Base-by-base conservation (phyloP, 257 asterid species). In the Jasminum sambac region DNA sequence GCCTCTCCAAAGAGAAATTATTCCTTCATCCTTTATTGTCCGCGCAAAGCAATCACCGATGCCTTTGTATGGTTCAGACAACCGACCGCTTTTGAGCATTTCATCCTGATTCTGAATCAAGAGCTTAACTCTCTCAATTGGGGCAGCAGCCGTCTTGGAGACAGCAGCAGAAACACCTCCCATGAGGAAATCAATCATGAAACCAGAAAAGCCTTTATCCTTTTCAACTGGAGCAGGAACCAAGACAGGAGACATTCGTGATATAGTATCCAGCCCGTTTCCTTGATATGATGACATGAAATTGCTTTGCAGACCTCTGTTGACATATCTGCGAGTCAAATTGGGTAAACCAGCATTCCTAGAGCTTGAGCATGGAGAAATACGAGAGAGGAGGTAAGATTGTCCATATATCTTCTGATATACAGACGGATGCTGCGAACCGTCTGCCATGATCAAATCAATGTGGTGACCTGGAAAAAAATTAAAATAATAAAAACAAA, bases 91-190 rank as follows among this genome's bases (percentile, higher is more conserved):
- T 72, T 68, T 77, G 57, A 77, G 68, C 78, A 72, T 68, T 69
- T 72, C 81, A 1, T 74, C 81, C 69, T 77, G 81, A 68, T 72
- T 77, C 41, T 77, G 78, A 42, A 77, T 74, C 71, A 66, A 41
- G 17, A 76, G 72, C 59, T 76, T 76, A 30, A 71, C 70, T 48
- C 80, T 76, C 64, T 64, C 73, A 42, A 76, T 43, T 17, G 70
- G 77, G 0, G 73, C 80, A 57, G 72, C 73, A 44, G 46, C 66
- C 2, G 69, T 46, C 30, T 62, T 63, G 30, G 69, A 36, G 42
- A 66, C 76, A 11, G 79, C 74, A 68, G 76, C 80, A 70, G 80
- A 76, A 66, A 76, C 76, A 6, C 80, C 80, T 71, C 76, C 80
- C 80, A 76, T 76, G 46, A 76, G 62, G 70, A 76, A 66, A 66